Evolutionary conservation across 2,329 filamentous ascomycete genomes (phyloP), one percentile per base, ranked within the genome.

Genomic region (Aspergillus unguis): DNA sequence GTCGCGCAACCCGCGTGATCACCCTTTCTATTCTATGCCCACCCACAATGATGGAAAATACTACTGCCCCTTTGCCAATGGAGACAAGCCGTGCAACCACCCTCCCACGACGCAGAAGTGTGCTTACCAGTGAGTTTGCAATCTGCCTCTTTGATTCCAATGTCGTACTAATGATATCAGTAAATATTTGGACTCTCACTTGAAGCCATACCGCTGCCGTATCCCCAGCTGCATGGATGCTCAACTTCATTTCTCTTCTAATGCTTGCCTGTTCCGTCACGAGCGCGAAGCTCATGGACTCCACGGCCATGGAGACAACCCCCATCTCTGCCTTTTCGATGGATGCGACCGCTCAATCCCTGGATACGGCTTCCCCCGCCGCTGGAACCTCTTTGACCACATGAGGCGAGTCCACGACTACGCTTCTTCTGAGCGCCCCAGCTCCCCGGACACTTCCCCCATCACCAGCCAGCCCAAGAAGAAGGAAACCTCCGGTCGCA

Each of bases 141-240:
- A 11, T n/a, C 8, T 3, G 8, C n/a, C 45, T 57, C 55, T 62
- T 55, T 38, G 2, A 8, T 5, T 37, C 35, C 17, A 8, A 8
- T 2, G 7, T 5, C 4, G 29, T 6, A 40, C 36, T 45, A 10
- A 47, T 8, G 11, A 44, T 32, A 48, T 44, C 69, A 96, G 92
- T 82, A 97, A 97, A 81, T 96, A 94, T 65, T 85, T 97, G 62
- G 92, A 97, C 75, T 96, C 92, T 28, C 92, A 97, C 76, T 75
- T 96, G 67, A 96, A 95, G 82, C 92, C 92, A 11, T 97, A 96
- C 77, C 86, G 90, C 56, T 97, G 92, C 86, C 95, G 94, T 83
- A 81, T 87, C 60, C 80, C 85, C 57, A 82, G 85, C 26, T 97
- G 92, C 75, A 85, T 90, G 71, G 88, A 90, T 68, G 85, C 90